phyloP scores from a whole-genome alignment of 768 basidiomycete species.

The Brasilioporus rufonigricans region DNA sequence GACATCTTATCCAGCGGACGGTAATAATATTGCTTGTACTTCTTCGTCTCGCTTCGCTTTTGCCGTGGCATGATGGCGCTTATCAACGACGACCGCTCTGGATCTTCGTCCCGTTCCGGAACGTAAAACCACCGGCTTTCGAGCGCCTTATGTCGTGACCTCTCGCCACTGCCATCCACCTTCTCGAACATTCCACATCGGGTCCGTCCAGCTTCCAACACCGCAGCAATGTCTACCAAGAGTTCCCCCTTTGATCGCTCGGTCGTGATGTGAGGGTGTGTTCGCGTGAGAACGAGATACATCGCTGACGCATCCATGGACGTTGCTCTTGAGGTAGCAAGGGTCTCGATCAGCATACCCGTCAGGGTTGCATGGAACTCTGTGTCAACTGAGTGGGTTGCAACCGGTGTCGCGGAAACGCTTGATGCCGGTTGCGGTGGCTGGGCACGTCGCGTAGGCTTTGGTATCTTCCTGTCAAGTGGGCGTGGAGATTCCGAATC shows the following conservation, averaged over 20 bases:
- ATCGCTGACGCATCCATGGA: slow-evolving; percentile 56
- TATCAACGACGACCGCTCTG: slow-evolving; percentile 66
- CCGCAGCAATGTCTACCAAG: slow-evolving; percentile 45
- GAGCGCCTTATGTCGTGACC: slow-evolving; percentile 49
- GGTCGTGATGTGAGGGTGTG: slow-evolving; percentile 50
- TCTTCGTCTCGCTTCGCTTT: slow-evolving; percentile 76
- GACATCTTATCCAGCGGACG: slow-evolving; percentile 69
- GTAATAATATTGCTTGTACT: slow-evolving; percentile 86
- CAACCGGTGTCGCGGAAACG: neutral
- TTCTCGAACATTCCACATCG: slow-evolving; percentile 68
- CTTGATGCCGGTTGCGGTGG: neutral
- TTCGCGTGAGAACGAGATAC: slow-evolving; percentile 48
- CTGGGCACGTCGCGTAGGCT: neutral
- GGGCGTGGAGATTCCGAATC: neutral
- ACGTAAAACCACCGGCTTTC: slow-evolving; percentile 68
- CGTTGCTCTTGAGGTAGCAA: slow-evolving; percentile 72
- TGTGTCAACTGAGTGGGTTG: slow-evolving; percentile 15
- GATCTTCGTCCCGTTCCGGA: slow-evolving; percentile 67
- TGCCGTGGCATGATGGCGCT: slow-evolving; percentile 73
- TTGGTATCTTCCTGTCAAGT: slow-evolving; percentile 5
- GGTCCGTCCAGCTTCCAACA: slow-evolving; percentile 44
- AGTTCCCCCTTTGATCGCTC: slow-evolving; percentile 41
- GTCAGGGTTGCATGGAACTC: slow-evolving; percentile 44
- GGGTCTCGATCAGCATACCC: slow-evolving; percentile 67
- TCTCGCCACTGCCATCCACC: slow-evolving; percentile 63